Evolutionary conservation across 2,329 filamentous ascomycete genomes (phyloP).

Genomic region (Xylaria sp.): DNA sequence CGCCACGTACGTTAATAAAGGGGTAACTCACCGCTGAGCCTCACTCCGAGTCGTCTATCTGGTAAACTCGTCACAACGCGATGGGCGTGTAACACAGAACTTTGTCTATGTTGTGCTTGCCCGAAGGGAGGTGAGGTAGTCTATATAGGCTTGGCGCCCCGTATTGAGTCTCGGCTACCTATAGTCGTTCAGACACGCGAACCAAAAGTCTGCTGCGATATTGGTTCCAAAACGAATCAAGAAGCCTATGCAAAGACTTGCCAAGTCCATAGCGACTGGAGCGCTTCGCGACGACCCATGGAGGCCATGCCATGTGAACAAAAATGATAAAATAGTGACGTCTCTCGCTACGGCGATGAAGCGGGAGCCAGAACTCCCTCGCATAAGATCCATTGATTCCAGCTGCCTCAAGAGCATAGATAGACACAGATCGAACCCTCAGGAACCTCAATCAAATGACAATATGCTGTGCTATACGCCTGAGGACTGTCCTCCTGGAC

Average conservation of each 20-base stretch:
- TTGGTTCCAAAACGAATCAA: neutral
- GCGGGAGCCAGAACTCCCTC: no score
- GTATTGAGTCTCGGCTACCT: no score
- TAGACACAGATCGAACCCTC: neutral
- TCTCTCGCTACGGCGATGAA: constrained; percentile 1
- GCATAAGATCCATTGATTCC: neutral
- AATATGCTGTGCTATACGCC: neutral
- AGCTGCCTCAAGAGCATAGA: neutral
- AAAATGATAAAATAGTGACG: neutral
- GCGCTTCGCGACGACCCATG: neutral
- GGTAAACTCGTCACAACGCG: no score
- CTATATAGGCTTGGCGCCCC: neutral
- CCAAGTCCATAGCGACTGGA: neutral
- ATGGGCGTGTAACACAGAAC: no score
- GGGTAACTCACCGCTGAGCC: neutral
- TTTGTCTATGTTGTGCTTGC: neutral
- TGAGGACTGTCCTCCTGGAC: neutral
- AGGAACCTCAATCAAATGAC: neutral
- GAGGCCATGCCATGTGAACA: neutral
- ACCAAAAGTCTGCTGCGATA: neutral
- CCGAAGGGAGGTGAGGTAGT: neutral
- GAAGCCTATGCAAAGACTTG: neutral
- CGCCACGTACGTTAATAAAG: no score
- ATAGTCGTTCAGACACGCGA: neutral
- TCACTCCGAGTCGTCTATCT: no score